Evolutionary conservation across 2,329 filamentous ascomycete genomes (phyloP).

Genomic region (Zymoseptoria crescenta): DNA sequence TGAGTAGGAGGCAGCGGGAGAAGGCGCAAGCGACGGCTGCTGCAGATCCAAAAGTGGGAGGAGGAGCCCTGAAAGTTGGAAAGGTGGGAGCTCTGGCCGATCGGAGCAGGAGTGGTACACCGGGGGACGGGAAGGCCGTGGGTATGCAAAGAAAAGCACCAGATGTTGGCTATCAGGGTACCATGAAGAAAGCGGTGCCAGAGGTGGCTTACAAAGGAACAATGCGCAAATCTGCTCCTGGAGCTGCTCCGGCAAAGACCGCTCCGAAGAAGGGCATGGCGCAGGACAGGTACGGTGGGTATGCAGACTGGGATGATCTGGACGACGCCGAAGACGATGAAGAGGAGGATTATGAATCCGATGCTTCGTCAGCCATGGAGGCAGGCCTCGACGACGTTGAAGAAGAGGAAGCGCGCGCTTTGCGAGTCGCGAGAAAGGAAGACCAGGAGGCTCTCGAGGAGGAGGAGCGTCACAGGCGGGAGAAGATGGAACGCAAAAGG

Average conservation of each 20-base stretch:
- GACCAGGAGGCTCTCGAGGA: conserved; percentile 58
- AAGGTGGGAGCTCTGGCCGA: conserved; percentile 18
- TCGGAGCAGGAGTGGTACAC: conserved; percentile 23
- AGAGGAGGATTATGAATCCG: conserved; percentile 65
- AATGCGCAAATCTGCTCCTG: conserved; percentile 35
- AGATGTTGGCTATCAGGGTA: conserved; percentile 35
- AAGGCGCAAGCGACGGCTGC: conserved; percentile 35
- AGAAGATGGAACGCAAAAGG: conserved; percentile 50
- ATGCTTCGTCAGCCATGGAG: conserved; percentile 56
- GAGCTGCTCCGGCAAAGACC: conserved; percentile 31
- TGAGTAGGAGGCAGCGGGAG: conserved; percentile 49
- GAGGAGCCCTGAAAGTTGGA: conserved; percentile 22
- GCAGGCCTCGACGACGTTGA: conserved; percentile 66
- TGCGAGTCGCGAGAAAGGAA: conserved; percentile 56
- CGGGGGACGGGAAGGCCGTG: conserved; percentile 14
- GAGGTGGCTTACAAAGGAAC: conserved; percentile 38
- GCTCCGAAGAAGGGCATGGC: conserved; percentile 28
- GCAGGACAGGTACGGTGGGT: conserved; percentile 32
- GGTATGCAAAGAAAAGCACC: conserved; percentile 25
- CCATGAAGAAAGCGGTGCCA: conserved; percentile 25
- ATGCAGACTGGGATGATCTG: conserved; percentile 33
- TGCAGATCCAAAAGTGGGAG: conserved; percentile 31
- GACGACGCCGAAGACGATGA: conserved; percentile 46
- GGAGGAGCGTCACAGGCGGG: conserved; percentile 53
- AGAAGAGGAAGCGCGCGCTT: conserved; percentile 58